Base-by-base conservation (phyloP, 2,329 filamentous ascomycete genomes). In the Metarhizium guizhouense region DNA sequence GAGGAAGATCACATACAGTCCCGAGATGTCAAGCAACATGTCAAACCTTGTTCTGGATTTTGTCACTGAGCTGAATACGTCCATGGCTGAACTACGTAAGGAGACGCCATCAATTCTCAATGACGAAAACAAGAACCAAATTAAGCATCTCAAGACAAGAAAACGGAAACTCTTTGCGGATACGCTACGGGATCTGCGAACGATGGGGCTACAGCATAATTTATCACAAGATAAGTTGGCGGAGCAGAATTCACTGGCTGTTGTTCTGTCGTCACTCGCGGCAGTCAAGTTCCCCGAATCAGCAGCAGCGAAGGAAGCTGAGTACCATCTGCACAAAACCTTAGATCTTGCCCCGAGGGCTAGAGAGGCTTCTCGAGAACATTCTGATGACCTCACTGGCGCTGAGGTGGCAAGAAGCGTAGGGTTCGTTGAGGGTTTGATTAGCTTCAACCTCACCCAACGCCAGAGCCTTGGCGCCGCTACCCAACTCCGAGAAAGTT, bases 111-210 rank as follows among this genome's bases (percentile, higher is more conserved):
- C 81, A 0, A 78, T 80, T n/a, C 73, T 95, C 49, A 96, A 82
- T 0, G 89, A 96, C 30, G 92, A 96, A 47, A 96, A 94, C 69
- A 93, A 92, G 67, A 81, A 85, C 11, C 70, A 81, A 16, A 83
- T 96, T 58, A 92, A 95, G 70, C 90, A 96, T 68, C 82, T 97
- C 62, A 97, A 96, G 75, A 85, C 84, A 3, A 83, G 90, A 63
- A 99, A 99, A 73, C 84, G 90, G 47, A 92, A 91, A 63, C 80
- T 97, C 14, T 94, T 95, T 63, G 88, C 90, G 1, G 93, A 97
- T 62, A 92, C 88, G 0, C 74, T 99, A 60, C 92, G 89, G 65
- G 83, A 85, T 25, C 75, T 96, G 32, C 84, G 90, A 40, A 82
- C 86, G 56, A 97, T 99, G 93, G 94, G 94, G 4, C 82, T 99